These are phyloP conservation scores for Salicornia ramosissima DNA, from an alignment of 148 eudicot species.

Conservation along the genomic window DNA sequence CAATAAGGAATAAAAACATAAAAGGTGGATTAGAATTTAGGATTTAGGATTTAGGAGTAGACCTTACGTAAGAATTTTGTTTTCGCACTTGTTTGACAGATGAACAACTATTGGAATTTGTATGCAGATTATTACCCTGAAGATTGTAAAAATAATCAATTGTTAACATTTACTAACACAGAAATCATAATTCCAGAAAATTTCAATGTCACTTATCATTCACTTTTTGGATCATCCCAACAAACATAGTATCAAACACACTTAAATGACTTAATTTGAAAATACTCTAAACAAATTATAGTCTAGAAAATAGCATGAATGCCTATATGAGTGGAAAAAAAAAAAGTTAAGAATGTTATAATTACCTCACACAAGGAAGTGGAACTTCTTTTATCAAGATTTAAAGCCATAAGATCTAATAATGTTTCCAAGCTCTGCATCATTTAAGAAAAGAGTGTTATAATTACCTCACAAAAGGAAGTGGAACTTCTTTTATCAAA, in stretches of 20 bases:
- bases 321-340: neutral
- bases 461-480: neutral
- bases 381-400: slow-evolving; percentile 22
- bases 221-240: too few species aligned
- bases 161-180: neutral
- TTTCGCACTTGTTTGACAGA: slow-evolving; percentile 14
- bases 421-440: slow-evolving; percentile 43
- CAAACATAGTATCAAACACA: neutral
- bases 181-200: neutral
- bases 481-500: too few species aligned
- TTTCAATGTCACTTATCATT: too few species aligned
- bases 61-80: slow-evolving; percentile 17
- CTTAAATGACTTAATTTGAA: neutral
- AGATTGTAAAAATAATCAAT: slow-evolving; percentile 5
- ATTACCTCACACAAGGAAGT: slow-evolving; percentile 17
- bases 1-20: neutral
- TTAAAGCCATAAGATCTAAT: slow-evolving; percentile 27
- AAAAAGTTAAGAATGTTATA: neutral
- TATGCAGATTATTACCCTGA: slow-evolving; percentile 23
- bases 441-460: neutral
- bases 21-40: neutral
- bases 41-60: slow-evolving; percentile 5
- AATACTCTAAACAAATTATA: neutral
- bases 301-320: neutral
- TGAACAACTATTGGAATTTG: slow-evolving; percentile 14